phyloP scores from a whole-genome alignment of 2,329 filamentous ascomycete species.

The Fusarium nelsonii region DNA sequence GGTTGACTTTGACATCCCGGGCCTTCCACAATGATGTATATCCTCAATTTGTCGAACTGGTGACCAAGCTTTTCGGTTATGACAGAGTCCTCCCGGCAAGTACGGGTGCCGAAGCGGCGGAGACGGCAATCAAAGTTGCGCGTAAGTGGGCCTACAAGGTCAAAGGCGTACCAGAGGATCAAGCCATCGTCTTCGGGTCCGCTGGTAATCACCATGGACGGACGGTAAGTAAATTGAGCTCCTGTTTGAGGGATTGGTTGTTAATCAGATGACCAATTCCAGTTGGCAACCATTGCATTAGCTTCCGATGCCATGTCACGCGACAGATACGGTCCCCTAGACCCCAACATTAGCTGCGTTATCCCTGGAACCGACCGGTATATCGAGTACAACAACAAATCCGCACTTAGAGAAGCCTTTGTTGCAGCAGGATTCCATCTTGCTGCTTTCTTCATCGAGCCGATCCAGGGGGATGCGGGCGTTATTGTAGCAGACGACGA shows the following conservation, averaged over 20 bases:
- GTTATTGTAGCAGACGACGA: conserved; percentile 87
- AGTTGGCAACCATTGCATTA: conserved; percentile 2
- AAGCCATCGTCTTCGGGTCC: conserved; percentile 1
- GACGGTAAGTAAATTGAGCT: neutral
- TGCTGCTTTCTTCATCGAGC: conserved; percentile 89
- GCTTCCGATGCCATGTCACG: conserved; percentile 1
- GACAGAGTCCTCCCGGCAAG: neutral
- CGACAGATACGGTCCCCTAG: neutral
- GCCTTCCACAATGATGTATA: neutral
- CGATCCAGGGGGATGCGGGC: conserved; percentile 75
- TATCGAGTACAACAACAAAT: conserved; percentile 17
- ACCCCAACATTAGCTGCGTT: conserved; percentile 1
- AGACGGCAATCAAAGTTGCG: conserved; percentile 39
- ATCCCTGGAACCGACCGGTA: neutral
- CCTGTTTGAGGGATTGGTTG: no score
- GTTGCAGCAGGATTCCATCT: conserved; percentile 49
- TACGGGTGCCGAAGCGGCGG: conserved; percentile 20
- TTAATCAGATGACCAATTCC: neutral
- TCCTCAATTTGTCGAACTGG: neutral
- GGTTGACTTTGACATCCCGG: neutral
- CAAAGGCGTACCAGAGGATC: conserved; percentile 31
- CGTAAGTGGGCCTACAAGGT: conserved; percentile 41
- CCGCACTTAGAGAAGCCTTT: conserved; percentile 9
- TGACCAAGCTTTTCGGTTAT: neutral
- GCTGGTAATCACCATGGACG: neutral